Percentiles rank a stretch among this genome's conserved stretches.
Evolutionary conservation across 768 basidiomycete genomes (phyloP).

Genomic region (Mrakia blollopis): DNA sequence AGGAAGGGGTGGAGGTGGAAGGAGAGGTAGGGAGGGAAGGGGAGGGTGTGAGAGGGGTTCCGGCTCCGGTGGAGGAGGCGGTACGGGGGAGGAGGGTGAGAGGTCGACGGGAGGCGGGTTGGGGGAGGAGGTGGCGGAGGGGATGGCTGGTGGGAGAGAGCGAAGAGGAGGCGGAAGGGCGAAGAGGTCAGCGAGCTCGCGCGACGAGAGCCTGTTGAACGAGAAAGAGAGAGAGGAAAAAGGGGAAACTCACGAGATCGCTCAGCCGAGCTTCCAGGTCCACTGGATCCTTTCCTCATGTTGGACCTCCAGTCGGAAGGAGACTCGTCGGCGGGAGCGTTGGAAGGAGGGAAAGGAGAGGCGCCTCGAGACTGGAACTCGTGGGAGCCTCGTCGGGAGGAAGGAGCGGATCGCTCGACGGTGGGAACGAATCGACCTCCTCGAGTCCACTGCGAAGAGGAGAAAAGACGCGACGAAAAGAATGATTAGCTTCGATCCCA

Average conservation of each 20-base stretch:
- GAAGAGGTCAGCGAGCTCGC: no score
- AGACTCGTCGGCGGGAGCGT: conserved; percentile 26
- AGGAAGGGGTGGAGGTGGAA: no score
- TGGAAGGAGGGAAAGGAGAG: conserved; percentile 20
- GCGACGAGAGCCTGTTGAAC: no score
- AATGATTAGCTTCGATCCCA: no score
- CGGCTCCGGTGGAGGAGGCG: conserved; percentile 54
- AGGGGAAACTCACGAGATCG: conserved; percentile 44
- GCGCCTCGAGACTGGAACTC: conserved; percentile 22
- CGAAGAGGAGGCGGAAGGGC: background rate
- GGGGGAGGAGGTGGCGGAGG: conserved; percentile 49
- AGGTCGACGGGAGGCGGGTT: conserved; percentile 42
- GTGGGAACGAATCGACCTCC: conserved; percentile 41
- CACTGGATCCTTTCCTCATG: conserved; percentile 37
- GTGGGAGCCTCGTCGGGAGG: conserved; percentile 34
- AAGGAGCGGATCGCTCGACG: conserved; percentile 25
- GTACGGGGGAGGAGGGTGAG: conserved; percentile 57
- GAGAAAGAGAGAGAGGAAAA: conserved; percentile 42
- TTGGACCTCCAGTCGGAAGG: conserved; percentile 62
- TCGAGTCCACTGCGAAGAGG: conserved; percentile 41
- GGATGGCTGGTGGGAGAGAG: conserved; percentile 35
- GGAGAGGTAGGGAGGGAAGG: no score
- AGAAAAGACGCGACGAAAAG: background rate
- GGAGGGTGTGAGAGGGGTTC: conserved; percentile 49
- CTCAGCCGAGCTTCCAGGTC: conserved; percentile 35